phyloP scores from a whole-genome alignment of 140 eudicot genomes.

The Eryngium alpinum region DNA sequence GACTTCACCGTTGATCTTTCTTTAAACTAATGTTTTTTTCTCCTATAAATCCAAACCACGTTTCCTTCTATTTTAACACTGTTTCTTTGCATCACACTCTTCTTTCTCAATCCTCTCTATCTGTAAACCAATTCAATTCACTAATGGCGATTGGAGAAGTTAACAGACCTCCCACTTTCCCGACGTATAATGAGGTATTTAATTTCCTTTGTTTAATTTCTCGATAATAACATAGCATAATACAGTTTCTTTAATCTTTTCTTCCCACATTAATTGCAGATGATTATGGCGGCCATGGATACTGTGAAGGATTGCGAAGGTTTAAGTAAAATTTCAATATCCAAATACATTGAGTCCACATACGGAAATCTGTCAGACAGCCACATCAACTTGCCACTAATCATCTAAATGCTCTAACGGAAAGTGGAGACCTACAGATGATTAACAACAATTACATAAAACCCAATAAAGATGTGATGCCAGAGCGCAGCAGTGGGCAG shows the following conservation, averaged over 20 bases:
- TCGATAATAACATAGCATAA: too few relatives aligned
- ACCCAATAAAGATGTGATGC: slow-evolving; percentile 34
- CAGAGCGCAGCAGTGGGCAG: slow-evolving; percentile 69
- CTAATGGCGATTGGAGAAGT: slow-evolving; percentile 42
- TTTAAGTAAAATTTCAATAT: slow-evolving; percentile 52
- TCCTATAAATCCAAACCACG: slow-evolving; percentile 9
- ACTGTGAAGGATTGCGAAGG: slow-evolving; percentile 47
- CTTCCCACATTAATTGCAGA: slow-evolving; percentile 27
- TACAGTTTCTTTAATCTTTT: neutral
- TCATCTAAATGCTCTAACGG: slow-evolving; percentile 42
- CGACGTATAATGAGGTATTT: slow-evolving; percentile 48
- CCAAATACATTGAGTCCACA: slow-evolving; percentile 59
- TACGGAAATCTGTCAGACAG: slow-evolving; percentile 57
- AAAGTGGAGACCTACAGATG: slow-evolving; percentile 43
- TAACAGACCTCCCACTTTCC: slow-evolving; percentile 28
- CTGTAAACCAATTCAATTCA: neutral
- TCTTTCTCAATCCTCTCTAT: neutral
- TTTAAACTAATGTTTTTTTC: neutral
- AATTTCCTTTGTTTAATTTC: neutral
- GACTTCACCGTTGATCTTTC: too few relatives aligned
- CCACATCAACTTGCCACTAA: slow-evolving; percentile 39
- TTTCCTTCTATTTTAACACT: neutral
- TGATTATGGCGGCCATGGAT: slow-evolving; percentile 69
- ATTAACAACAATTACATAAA: slow-evolving; percentile 46
- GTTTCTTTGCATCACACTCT: neutral